Base-by-base conservation (phyloP, 2,329 filamentous ascomycete genomes). In the Alternaria infectoria region DNA sequence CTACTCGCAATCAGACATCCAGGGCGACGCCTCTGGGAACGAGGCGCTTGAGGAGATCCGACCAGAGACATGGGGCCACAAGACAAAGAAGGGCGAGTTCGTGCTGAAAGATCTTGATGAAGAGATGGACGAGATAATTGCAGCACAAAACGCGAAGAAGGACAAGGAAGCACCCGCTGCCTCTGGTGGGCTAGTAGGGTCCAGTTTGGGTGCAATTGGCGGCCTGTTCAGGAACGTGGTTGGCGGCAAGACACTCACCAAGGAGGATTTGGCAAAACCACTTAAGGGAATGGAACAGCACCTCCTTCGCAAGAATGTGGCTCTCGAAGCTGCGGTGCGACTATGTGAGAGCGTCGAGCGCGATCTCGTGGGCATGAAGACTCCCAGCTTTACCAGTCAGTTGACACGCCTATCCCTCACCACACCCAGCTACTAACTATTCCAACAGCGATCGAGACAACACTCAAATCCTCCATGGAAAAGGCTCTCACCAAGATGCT, bases 251-350 rank as follows among this genome's bases (percentile, higher is more conserved):
- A 93, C 91, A 1, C 83, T 99, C 74, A 96, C 93, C 1, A 92
- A 93, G 78, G 88, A 91, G 68, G 95, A 98, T 75, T 86, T 99
- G 21, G 91, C 93, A 66, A 97, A 96, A 79, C 92, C 96, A 2
- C 90, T 99, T 83, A 96, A 95, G 81, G 92, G 91, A 30, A 97
- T 99, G 93, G 93, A 97, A 77, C 93, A 97, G 61, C 95, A 98
- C 79, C 85, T 99, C 7, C 82, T 99, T 63, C 90, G 91, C 82
- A 99, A 99, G 85, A 99, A 99, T 74, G 94, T 99, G 26, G 96
- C 96, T 0, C 91, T 93, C 57, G 96, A 98, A 83, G 96, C 96
- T 15, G 96, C 95, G 2, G 87, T 97, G 30, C 91, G 96, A 57
- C 84, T 99, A 45, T 97, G 95, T 78, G 90, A 96, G 66, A 93